These are phyloP conservation scores for Camellia oleifera DNA, from an alignment of 179 eudicot species.

Conservation along the genomic window DNA sequence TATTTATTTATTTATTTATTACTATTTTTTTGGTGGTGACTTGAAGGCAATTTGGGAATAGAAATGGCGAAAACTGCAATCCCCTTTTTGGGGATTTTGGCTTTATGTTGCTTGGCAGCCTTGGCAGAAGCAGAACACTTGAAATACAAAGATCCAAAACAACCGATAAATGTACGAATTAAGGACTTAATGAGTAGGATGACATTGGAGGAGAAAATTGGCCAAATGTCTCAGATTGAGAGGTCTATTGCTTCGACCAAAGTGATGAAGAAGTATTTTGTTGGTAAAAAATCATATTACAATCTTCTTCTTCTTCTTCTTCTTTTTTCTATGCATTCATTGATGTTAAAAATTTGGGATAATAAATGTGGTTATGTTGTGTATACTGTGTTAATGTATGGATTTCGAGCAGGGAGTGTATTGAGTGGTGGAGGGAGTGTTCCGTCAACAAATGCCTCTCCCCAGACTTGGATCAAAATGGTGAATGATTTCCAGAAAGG, in stretches of 20 bases:
- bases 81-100: constrained; percentile 11
- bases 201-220: constrained; percentile 58
- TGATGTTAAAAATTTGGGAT: background rate
- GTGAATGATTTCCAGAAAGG: constrained; percentile 68
- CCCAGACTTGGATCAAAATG: constrained; percentile 68
- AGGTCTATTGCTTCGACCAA: constrained; percentile 37
- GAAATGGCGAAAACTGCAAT: constrained; percentile 1
- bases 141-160: constrained; percentile 62
- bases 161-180: constrained; percentile 35
- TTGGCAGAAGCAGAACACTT: constrained; percentile 36
- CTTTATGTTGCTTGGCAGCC: constrained; percentile 17
- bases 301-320: background rate
- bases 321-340: background rate
- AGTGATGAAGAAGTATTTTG: constrained; percentile 54
- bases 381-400: background rate
- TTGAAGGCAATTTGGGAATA: background rate
- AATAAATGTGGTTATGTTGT: background rate
- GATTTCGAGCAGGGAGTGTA: constrained; percentile 49
- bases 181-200: constrained; percentile 45
- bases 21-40: too few relatives aligned
- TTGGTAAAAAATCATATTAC: constrained; percentile 33
- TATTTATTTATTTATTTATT: too few relatives aligned
- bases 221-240: constrained; percentile 62
- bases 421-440: constrained; percentile 80
- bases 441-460: constrained; percentile 50